These are phyloP conservation scores for Dactylella cylindrospora DNA, from an alignment of 2,329 filamentous ascomycete genomes.

Conservation along the genomic window DNA sequence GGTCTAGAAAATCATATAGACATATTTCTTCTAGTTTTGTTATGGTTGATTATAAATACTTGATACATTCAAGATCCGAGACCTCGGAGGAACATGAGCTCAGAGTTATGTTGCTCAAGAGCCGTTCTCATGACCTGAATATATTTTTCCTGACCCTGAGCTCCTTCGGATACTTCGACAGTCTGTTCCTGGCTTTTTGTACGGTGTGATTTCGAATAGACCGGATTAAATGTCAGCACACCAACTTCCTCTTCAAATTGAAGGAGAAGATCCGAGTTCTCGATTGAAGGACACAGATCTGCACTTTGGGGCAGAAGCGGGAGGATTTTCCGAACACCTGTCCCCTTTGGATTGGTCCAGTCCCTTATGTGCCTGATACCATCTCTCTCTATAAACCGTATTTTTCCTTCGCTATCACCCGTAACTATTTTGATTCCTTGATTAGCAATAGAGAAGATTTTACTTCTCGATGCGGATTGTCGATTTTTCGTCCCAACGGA, in stretches of 20 bases:
- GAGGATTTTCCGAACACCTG: slow-evolving; percentile 12
- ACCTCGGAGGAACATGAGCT: slow-evolving; percentile 11
- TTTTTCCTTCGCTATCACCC: slow-evolving; percentile 76
- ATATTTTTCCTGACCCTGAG: slow-evolving; percentile 16
- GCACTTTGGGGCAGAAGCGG: slow-evolving; percentile 21
- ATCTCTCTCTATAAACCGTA: slow-evolving; percentile 91
- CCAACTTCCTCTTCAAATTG: slow-evolving; percentile 31
- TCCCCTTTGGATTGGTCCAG: slow-evolving; percentile 57
- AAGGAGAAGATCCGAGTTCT: slow-evolving; percentile 33
- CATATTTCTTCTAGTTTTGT: no score
- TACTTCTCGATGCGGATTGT: slow-evolving; percentile 76
- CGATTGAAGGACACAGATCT: slow-evolving; percentile 46
- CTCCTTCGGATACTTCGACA: background rate
- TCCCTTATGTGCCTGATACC: slow-evolving; percentile 57
- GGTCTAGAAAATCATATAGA: no score
- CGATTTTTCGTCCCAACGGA: slow-evolving; percentile 64
- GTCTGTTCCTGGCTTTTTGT: background rate
- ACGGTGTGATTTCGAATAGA: background rate
- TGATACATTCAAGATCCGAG: no score
- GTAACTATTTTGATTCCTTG: slow-evolving; percentile 82
- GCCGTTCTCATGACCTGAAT: slow-evolving; percentile 17
- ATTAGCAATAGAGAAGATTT: slow-evolving; percentile 75
- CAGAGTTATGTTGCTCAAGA: slow-evolving; percentile 23
- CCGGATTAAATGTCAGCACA: slow-evolving; percentile 27
- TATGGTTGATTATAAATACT: no score